These are phyloP conservation scores for Solanum hybrid DNA, from an alignment of 305 asterid species.

Conservation along the genomic window DNA sequence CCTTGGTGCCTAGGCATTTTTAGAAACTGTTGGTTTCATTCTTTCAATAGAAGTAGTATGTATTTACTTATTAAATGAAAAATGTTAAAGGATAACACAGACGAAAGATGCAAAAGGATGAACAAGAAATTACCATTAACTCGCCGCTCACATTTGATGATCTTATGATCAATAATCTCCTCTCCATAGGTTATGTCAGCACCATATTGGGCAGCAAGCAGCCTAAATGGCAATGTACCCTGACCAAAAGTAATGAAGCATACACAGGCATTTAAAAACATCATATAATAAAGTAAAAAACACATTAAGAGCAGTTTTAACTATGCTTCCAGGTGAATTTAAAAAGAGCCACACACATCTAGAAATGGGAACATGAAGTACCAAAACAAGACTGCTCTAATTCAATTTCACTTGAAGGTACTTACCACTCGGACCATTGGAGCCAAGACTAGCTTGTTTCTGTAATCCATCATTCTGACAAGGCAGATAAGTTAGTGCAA, in stretches of 20 bases:
- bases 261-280: background rate
- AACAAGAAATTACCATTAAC: slow-evolving; percentile 39
- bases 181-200: slow-evolving; percentile 82
- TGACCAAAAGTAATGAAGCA: slow-evolving; percentile 7
- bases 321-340: background rate
- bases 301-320: background rate
- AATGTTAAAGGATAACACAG: background rate
- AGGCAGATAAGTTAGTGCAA: background rate
- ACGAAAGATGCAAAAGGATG: background rate
- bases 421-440: slow-evolving; percentile 94
- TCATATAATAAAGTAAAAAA: background rate
- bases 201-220: slow-evolving; percentile 80
- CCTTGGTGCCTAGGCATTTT: background rate
- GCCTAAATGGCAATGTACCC: slow-evolving; percentile 83
- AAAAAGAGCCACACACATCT: background rate
- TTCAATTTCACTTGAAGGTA: background rate
- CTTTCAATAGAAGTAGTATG: background rate
- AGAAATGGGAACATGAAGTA: background rate
- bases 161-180: slow-evolving; percentile 87
- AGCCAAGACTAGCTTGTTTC: slow-evolving; percentile 73
- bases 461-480: slow-evolving; percentile 36
- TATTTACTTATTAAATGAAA: background rate
- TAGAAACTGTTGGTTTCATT: background rate
- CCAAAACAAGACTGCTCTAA: background rate
- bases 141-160: slow-evolving; percentile 72